These are phyloP conservation scores for Fusarium metavorans DNA, from an alignment of 2,329 filamentous ascomycete species.

Conservation along the genomic window DNA sequence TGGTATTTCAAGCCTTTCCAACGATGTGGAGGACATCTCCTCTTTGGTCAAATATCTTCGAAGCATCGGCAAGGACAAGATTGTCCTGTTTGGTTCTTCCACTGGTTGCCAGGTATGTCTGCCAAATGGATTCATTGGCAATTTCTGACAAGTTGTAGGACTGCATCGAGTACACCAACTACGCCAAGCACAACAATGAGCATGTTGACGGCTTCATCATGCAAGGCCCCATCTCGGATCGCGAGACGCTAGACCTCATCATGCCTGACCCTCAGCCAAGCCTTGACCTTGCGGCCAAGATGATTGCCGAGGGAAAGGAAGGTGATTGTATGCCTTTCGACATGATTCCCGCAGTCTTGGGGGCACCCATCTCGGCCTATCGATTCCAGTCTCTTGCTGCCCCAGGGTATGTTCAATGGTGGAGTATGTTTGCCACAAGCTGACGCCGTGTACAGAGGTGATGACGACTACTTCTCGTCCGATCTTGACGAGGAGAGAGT, in stretches of 20 bases:
- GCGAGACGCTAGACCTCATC: constrained; percentile 69
- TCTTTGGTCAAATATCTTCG: constrained; percentile 66
- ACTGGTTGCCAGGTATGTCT: constrained; percentile 67
- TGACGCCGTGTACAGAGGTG: constrained; percentile 61
- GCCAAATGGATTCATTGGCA: neutral
- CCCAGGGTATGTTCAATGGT: constrained; percentile 58
- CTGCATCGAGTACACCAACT: constrained; percentile 66
- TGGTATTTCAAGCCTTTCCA: constrained; percentile 61
- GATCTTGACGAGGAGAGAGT: constrained; percentile 73
- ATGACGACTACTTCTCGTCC: constrained; percentile 91
- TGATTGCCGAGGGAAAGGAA: constrained; percentile 66
- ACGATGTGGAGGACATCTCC: constrained; percentile 67
- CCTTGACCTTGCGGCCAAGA: constrained; percentile 62
- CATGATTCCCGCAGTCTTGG: constrained; percentile 55
- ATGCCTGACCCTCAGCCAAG: constrained; percentile 60
- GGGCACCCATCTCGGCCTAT: constrained; percentile 63
- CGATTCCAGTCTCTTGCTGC: constrained; percentile 63
- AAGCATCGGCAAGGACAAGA: constrained; percentile 60
- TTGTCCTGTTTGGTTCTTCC: constrained; percentile 70
- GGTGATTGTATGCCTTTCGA: constrained; percentile 67
- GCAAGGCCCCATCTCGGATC: constrained; percentile 83
- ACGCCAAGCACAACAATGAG: constrained; percentile 55
- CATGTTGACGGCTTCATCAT: constrained; percentile 81
- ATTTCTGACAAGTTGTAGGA: constrained; percentile 54
- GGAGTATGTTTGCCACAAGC: neutral